Evolutionary conservation across 2,329 filamentous ascomycete species (phyloP).

Genomic region (Metarhizium robertsii): DNA sequence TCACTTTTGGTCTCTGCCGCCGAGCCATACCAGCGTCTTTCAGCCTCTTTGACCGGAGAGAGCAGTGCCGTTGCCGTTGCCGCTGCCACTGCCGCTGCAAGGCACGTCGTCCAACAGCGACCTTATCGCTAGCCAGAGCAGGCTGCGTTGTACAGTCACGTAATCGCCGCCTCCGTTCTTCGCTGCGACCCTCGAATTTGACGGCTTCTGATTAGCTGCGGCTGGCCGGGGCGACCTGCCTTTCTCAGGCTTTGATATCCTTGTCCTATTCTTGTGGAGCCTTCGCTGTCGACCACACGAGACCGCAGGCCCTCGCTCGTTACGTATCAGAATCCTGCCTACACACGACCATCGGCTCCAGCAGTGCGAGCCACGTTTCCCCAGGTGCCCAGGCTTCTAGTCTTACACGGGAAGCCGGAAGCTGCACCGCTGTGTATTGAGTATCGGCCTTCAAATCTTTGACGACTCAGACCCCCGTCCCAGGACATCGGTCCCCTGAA

Average conservation of each 20-base stretch:
- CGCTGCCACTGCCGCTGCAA: background rate
- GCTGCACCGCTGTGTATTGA: background rate
- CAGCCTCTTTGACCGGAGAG: background rate
- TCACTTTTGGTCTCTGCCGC: background rate
- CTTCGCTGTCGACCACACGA: background rate
- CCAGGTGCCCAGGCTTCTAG: constrained; percentile 1
- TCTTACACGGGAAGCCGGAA: background rate
- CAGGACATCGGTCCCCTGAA: constrained; percentile 2
- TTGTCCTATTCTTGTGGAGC: background rate
- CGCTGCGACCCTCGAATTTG: background rate
- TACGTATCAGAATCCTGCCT: constrained; percentile 2
- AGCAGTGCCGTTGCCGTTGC: background rate
- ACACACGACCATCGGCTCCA: constrained; percentile 1
- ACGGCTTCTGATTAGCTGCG: background rate
- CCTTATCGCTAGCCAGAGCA: background rate
- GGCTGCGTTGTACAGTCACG: too few species aligned
- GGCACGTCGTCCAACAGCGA: background rate
- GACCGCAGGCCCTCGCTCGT: background rate
- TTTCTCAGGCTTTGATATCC: background rate
- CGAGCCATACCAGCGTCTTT: background rate
- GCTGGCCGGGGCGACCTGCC: background rate
- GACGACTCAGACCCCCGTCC: background rate
- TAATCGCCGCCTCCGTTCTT: too few species aligned
- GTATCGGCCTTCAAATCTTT: background rate
- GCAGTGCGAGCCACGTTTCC: background rate